Base-by-base conservation (phyloP, 139 green algal genomes). In the Eudorina sp. region DNA sequence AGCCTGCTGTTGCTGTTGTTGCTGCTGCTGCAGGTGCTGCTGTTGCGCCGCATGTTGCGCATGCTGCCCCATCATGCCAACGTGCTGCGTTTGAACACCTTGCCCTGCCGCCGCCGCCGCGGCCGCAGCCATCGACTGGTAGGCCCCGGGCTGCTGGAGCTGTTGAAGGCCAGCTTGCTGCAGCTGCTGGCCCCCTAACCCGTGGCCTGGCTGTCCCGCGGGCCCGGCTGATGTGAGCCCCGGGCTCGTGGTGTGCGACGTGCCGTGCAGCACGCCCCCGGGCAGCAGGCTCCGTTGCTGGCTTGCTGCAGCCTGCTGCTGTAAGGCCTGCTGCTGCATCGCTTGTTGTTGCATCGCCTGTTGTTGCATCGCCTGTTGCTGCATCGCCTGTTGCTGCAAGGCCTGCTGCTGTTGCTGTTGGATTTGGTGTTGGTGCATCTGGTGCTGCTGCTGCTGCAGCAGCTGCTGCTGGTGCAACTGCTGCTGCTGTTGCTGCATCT, bases 401-500 rank as follows among this genome's bases (percentile, higher is more conserved):
- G 48, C 25, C 4, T 55, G 23, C 38, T 58, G 46, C 45, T 68
- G 53, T n/a, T 38, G 25, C 53, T 64, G 75, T 36, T 29, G 4
- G 3, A 25, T 3, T 6, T 78, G 29, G 41, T 68, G 58, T n/a
- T 58, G 86, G 48, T 76, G 66, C 45, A 31, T 29, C 23, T 36
- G 41, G 8, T 80, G 72, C 41, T 80, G 72, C 72, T 48, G 69
- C 27, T 77, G 69, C 34, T n/a, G 27, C 46, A 11, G 34, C 27
- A 53, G 27, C 51, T 84, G 23, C 70, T 68, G 36, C 70, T 84
- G n/a, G n/a, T n/a, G n/a, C n/a, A n/a, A n/a, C n/a, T n/a, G n/a
- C n/a, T n/a, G n/a, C n/a, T 53, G 43, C 55, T 66, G 55, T 11
- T 66, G 55, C 55, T 58, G 69, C 70, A 55, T 58, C 25, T 53